Evolutionary conservation across 2,329 filamentous ascomycete species (phyloP).

Genomic region (Thyridium curvatum): DNA sequence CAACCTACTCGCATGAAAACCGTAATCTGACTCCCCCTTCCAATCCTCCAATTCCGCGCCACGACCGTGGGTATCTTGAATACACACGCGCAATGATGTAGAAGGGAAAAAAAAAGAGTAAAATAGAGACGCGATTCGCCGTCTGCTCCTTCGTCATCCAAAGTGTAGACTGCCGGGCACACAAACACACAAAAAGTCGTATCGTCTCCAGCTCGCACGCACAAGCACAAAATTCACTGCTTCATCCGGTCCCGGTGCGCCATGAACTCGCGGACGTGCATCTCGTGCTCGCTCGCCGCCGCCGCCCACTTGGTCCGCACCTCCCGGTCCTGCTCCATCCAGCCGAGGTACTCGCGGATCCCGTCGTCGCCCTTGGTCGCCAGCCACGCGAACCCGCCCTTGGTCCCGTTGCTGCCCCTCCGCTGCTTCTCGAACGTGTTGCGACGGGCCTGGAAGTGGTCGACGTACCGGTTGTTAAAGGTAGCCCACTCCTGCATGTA

Average conservation of each 20-base stretch:
- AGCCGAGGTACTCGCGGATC: conserved; percentile 51
- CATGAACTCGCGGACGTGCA: conserved; percentile 52
- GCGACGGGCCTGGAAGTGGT: conserved; percentile 49
- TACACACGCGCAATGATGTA: too few species aligned
- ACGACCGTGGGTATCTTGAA: too few species aligned
- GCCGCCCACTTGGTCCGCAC: conserved; percentile 55
- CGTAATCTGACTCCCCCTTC: too few species aligned
- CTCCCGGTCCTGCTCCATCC: conserved; percentile 57
- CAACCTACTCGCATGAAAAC: too few species aligned
- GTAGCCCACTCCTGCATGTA: conserved; percentile 46
- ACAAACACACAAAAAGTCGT: too few species aligned
- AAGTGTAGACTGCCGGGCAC: too few species aligned
- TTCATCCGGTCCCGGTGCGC: conserved; percentile 36
- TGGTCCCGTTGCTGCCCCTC: conserved; percentile 20
- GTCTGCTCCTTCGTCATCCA: too few species aligned
- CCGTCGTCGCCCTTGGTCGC: conserved; percentile 34
- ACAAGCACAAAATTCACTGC: conserved; percentile 11
- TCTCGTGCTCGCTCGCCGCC: conserved; percentile 54
- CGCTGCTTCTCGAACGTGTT: conserved; percentile 30
- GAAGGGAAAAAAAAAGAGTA: too few species aligned
- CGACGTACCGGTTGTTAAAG: conserved; percentile 47
- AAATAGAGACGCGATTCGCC: too few species aligned
- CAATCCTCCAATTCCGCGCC: too few species aligned
- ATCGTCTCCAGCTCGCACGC: too few species aligned
- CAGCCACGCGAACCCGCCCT: conserved; percentile 35